Evolutionary conservation across 2,329 filamentous ascomycete genomes (phyloP).

Genomic region (Fusarium chlamydosporum): DNA sequence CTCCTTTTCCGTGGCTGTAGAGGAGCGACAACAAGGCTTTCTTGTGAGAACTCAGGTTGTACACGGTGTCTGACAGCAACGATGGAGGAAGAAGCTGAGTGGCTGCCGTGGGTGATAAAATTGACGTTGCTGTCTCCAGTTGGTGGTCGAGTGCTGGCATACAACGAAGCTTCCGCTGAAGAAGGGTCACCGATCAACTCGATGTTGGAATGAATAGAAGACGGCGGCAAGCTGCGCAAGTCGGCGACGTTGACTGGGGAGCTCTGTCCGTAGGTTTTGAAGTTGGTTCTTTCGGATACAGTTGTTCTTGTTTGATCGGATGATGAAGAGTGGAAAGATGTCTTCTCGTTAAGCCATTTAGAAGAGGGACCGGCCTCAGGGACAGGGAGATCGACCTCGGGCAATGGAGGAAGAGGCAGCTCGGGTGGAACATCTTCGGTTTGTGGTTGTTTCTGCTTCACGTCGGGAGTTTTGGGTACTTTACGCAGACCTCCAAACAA

Average conservation of each 20-base stretch:
- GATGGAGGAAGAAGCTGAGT: slow-evolving; percentile 58
- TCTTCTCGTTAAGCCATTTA: slow-evolving; percentile 42
- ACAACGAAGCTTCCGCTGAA: slow-evolving; percentile 58
- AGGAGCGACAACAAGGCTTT: slow-evolving; percentile 71
- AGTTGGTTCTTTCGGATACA: slow-evolving; percentile 66
- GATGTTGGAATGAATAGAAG: slow-evolving; percentile 65
- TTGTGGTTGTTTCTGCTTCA: slow-evolving; percentile 58
- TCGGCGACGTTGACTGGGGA: slow-evolving; percentile 55
- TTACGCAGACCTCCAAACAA: slow-evolving; percentile 69
- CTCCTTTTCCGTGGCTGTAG: slow-evolving; percentile 63
- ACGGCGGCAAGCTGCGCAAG: slow-evolving; percentile 59
- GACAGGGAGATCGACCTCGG: slow-evolving; percentile 48
- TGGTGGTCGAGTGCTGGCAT: slow-evolving; percentile 54
- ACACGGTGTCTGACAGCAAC: slow-evolving; percentile 53
- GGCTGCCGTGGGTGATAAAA: slow-evolving; percentile 66
- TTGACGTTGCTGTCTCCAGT: slow-evolving; percentile 63
- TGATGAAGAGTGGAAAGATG: slow-evolving; percentile 47
- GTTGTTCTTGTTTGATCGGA: slow-evolving; percentile 59
- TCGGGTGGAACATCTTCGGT: slow-evolving; percentile 49
- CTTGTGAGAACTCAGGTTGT: slow-evolving; percentile 69
- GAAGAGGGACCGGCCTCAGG: slow-evolving; percentile 40
- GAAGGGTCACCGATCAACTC: slow-evolving; percentile 67
- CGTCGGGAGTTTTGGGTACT: slow-evolving; percentile 58
- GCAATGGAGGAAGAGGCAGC: slow-evolving; percentile 51
- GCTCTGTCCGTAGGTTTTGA: slow-evolving; percentile 67